Percentiles rank a stretch among this genome's conserved stretches.
phyloP scores from a whole-genome alignment of 257 asterid genomes.

The Ocimum tenuiflorum region DNA sequence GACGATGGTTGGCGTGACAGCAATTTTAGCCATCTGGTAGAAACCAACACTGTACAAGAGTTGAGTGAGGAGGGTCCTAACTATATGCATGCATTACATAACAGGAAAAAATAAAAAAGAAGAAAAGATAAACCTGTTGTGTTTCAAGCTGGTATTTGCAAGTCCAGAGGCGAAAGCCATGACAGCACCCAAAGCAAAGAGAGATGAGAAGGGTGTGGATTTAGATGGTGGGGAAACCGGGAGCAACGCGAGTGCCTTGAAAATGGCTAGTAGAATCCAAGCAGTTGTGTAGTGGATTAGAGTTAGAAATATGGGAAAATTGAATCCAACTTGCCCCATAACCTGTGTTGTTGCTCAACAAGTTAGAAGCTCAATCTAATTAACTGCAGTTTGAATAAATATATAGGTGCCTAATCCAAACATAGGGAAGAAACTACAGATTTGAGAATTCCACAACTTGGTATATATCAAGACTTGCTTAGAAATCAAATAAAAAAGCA shows the following conservation, averaged over 20 bases:
- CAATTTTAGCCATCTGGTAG: constrained; percentile 93
- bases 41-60: constrained; percentile 71
- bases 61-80: constrained; percentile 19
- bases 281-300: constrained; percentile 67
- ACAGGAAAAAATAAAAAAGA: not conserved
- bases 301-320: constrained; percentile 75
- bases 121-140: constrained; percentile 51
- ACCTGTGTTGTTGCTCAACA: constrained; percentile 36
- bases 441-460: no score
- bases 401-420: no score
- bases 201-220: constrained; percentile 66
- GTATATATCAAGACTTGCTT: no score
- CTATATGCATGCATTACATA: not conserved
- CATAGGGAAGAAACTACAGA: not conserved
- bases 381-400: no score
- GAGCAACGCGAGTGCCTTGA: constrained; percentile 56
- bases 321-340: constrained; percentile 88
- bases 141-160: constrained; percentile 70
- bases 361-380: not conserved
- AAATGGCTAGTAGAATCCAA: constrained; percentile 67
- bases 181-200: constrained; percentile 71
- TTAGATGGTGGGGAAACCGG: constrained; percentile 71
- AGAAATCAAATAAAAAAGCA: not conserved
- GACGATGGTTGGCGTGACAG: constrained; percentile 86
- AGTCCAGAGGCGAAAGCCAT: constrained; percentile 90